Conservation (phyloP, 2,329 filamentous ascomycete species). For the Huntiella savannae region DNA sequence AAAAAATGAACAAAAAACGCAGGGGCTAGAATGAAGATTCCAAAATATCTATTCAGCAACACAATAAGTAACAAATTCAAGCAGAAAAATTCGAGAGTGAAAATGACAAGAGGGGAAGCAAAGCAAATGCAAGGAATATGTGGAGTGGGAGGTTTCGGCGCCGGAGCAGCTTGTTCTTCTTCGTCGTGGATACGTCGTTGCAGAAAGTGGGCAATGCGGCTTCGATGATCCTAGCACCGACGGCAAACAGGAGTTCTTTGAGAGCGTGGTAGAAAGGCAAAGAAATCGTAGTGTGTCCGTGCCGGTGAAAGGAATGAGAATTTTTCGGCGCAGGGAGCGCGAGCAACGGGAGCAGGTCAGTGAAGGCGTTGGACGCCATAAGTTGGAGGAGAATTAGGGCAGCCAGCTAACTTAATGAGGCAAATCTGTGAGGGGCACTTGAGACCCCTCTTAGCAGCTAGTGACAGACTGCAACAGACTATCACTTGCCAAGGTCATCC, state of each 20-base stretch:
- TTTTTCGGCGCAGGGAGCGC: slow-evolving; percentile 10
- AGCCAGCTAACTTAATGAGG: not conserved
- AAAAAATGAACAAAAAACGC: not conserved
- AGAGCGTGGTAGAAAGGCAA: not conserved
- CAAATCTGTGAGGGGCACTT: not conserved
- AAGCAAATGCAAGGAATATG: not conserved
- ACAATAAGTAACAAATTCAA: not conserved
- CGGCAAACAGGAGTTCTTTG: slow-evolving; percentile 3
- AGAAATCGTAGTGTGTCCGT: slow-evolving; percentile 6
- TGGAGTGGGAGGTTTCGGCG: not conserved
- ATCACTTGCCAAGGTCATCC: too few species aligned
- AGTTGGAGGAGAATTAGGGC: slow-evolving; percentile 3
- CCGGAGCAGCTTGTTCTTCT: too few species aligned
- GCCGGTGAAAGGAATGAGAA: slow-evolving; percentile 11
- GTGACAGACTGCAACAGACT: not conserved
- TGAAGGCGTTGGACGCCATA: slow-evolving; percentile 6
- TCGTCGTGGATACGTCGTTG: too few species aligned
- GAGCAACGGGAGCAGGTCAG: slow-evolving; percentile 1
- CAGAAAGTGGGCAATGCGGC: not conserved
- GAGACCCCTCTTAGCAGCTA: not conserved
- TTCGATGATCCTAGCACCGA: not conserved
- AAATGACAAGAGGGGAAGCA: not conserved
- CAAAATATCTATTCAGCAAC: not conserved
- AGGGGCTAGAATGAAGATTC: not conserved
- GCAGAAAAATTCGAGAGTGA: not conserved